A percentile compares a stretch with the other conserved stretches of the same genome.
phyloP scores from a whole-genome alignment of 768 basidiomycete species.

The Leccinum longicurvipes region DNA sequence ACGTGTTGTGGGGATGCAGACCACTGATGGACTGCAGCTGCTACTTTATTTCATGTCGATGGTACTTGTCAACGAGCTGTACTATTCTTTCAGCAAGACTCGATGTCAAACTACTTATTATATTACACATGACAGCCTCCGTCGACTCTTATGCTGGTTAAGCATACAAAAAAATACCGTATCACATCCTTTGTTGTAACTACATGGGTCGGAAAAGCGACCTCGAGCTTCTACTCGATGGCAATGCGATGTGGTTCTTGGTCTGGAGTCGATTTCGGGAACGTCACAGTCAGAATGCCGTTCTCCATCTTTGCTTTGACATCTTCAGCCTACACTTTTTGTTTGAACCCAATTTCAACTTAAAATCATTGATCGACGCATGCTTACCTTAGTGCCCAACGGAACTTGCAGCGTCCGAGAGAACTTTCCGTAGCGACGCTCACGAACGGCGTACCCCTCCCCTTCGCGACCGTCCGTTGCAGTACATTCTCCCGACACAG shows the following conservation, averaged over 20 bases:
- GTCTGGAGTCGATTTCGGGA: conserved; percentile 42
- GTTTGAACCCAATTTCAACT: not conserved
- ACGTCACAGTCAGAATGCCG: conserved; percentile 43
- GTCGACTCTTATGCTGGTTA: too few relatives aligned
- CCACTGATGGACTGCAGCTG: not conserved
- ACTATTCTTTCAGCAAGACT: too few relatives aligned
- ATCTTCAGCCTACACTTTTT: conserved; percentile 32
- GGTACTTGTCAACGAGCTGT: not conserved
- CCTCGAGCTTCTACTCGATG: not conserved
- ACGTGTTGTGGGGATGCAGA: conserved; percentile 18
- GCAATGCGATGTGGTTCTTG: conserved; percentile 40
- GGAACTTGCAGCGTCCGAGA: conserved; percentile 41
- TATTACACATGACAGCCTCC: too few relatives aligned
- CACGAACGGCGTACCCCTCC: conserved; percentile 40
- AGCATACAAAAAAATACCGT: too few relatives aligned
- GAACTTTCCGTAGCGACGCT: conserved; percentile 43
- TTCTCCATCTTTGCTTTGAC: conserved; percentile 45
- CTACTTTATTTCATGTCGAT: too few relatives aligned
- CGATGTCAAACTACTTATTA: too few relatives aligned
- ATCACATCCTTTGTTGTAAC: too few relatives aligned
- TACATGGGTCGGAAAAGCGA: too few relatives aligned
- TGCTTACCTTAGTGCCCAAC: conserved; percentile 40
- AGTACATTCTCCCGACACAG: conserved; percentile 43
- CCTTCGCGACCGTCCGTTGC: conserved; percentile 33
- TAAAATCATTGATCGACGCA: not conserved